phyloP scores from a whole-genome alignment of 2,329 filamentous ascomycete genomes.

The Sarocladiaceae sp. region DNA sequence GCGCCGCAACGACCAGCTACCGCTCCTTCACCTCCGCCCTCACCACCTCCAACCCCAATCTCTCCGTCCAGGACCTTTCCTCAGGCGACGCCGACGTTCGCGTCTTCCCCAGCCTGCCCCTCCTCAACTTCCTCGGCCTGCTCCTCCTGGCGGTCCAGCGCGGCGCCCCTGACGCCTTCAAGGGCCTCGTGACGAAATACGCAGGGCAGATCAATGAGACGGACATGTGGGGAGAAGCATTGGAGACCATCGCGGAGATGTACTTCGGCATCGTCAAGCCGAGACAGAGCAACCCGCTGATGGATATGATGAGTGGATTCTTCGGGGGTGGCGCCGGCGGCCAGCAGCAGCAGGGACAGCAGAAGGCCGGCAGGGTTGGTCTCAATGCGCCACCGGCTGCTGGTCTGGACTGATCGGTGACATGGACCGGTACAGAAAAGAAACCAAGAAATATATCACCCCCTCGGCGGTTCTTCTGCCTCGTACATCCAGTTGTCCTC shows the following conservation, averaged over 20 bases:
- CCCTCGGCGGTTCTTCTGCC: conserved; percentile 48
- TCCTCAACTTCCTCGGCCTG: conserved; percentile 89
- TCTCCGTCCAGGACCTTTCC: conserved; percentile 77
- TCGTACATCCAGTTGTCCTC: conserved; percentile 94
- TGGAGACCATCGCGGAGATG: conserved; percentile 88
- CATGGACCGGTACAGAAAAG: conserved; percentile 12
- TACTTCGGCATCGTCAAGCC: conserved; percentile 92
- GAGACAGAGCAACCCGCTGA: conserved; percentile 81
- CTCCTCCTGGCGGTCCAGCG: conserved; percentile 79
- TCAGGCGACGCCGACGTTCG: conserved; percentile 66
- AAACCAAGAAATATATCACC: conserved; percentile 15
- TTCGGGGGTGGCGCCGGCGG: conserved; percentile 66
- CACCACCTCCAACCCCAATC: conserved; percentile 35
- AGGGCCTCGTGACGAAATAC: conserved; percentile 78
- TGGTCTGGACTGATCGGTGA: conserved; percentile 10
- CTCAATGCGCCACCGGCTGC: background rate
- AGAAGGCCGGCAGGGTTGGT: conserved; percentile 44
- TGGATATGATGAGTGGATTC: conserved; percentile 98
- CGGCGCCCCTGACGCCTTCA: conserved; percentile 70
- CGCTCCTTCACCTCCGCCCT: conserved; percentile 49
- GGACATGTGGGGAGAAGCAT: conserved; percentile 69
- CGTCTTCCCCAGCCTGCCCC: conserved; percentile 84
- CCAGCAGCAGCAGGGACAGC: conserved; percentile 22
- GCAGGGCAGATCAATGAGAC: conserved; percentile 69
- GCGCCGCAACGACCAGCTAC: conserved; percentile 78